A percentile compares a stretch with the other conserved stretches of the same genome.
Evolutionary conservation across 1,139 yeast genomes (phyloP).

Genomic region (Kodamaea plutei): DNA sequence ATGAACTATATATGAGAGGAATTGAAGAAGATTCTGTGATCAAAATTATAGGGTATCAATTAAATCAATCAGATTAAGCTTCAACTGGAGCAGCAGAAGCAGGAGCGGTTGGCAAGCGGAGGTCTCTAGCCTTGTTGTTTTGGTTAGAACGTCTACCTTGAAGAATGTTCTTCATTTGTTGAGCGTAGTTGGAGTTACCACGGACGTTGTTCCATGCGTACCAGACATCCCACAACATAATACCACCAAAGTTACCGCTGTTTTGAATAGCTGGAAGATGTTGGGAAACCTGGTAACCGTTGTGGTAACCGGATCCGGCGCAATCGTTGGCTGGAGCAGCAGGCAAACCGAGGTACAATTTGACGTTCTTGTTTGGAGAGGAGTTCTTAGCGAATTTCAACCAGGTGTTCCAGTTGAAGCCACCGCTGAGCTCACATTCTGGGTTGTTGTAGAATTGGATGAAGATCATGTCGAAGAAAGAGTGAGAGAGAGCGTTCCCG

Average conservation of each 20-base stretch:
- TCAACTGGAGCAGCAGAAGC: background rate
- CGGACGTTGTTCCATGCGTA: conserved; percentile 6
- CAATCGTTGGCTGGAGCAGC: conserved; percentile 6
- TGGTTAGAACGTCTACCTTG: background rate
- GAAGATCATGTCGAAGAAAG: conserved; percentile 14
- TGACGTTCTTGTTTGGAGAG: conserved; percentile 14
- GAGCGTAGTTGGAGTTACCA: conserved; percentile 10
- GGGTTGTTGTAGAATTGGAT: conserved; percentile 20
- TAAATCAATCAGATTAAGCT: too few species aligned
- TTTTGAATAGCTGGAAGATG: conserved; percentile 13
- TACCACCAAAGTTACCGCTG: conserved; percentile 13
- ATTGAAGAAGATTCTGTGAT: too few species aligned
- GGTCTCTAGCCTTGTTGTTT: background rate
- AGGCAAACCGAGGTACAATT: conserved; percentile 16
- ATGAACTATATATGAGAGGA: too few species aligned
- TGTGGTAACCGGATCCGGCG: background rate
- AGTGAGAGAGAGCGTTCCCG: conserved; percentile 11
- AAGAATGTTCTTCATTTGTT: conserved; percentile 10
- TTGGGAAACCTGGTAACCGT: conserved; percentile 3
- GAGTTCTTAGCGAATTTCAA: conserved; percentile 10
- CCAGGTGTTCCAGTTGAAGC: conserved; percentile 18
- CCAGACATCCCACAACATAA: conserved; percentile 5
- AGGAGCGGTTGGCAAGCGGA: background rate
- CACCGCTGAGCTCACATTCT: conserved; percentile 11
- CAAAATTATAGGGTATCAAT: too few species aligned